phyloP scores from a whole-genome alignment of 2,329 filamentous ascomycete genomes.

The Talaromyces sp. region DNA sequence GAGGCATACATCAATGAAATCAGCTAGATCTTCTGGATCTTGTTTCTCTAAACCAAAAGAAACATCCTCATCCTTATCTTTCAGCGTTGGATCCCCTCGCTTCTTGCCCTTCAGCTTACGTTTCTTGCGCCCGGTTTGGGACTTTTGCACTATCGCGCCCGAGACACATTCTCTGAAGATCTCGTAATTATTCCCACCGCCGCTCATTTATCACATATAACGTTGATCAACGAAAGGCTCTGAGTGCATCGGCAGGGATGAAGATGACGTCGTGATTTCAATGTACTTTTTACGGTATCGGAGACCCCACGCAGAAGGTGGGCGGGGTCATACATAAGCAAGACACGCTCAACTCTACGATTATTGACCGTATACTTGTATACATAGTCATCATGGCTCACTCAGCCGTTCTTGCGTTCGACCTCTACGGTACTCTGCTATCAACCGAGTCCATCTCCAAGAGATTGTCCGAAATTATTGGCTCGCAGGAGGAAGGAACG shows the following conservation, averaged over 20 bases:
- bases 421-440: constrained; percentile 71
- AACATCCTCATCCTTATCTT: not conserved
- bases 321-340: not conserved
- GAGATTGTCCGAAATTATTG: constrained; percentile 57
- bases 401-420: constrained; percentile 61
- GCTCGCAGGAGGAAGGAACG: constrained; percentile 55
- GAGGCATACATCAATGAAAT: constrained; percentile 65
- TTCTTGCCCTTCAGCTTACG: constrained; percentile 29
- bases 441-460: constrained; percentile 66
- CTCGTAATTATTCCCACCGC: constrained; percentile 56
- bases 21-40: constrained; percentile 66
- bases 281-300: not conserved
- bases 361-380: not conserved
- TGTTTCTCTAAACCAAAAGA: constrained; percentile 21
- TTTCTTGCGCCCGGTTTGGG: constrained; percentile 37
- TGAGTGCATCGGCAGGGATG: not conserved
- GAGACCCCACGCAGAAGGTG: not conserved
- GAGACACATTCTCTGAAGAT: constrained; percentile 73
- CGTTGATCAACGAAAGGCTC: not conserved
- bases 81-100: constrained; percentile 14
- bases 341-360: not conserved
- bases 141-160: constrained; percentile 62
- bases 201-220: constrained; percentile 23
- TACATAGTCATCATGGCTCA: constrained; percentile 4
- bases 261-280: constrained; percentile 4